Evolutionary conservation across 1,284 basidiomycete species (phyloP).

Genomic region (Hemileia vastatrix): DNA sequence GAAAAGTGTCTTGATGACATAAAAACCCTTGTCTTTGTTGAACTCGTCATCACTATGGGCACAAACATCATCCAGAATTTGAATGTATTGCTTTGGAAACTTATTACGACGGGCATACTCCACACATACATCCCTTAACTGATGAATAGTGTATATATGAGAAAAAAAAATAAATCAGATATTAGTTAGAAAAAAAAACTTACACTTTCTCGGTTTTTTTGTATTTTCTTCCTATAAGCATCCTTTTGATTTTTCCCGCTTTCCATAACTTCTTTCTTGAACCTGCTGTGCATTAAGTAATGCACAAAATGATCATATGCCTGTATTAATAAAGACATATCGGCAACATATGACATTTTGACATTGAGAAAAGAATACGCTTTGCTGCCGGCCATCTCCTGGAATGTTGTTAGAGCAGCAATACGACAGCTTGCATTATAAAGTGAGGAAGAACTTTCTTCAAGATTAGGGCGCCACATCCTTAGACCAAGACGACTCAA

Average conservation of each 20-base stretch:
- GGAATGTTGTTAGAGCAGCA: background rate
- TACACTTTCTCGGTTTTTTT: background rate
- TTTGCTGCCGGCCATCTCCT: background rate
- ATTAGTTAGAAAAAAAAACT: background rate
- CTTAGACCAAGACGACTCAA: background rate
- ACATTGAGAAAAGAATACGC: slow-evolving; percentile 3
- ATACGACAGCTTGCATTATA: slow-evolving; percentile 5
- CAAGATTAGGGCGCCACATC: background rate
- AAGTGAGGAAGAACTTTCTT: background rate
- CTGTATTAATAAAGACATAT: background rate
- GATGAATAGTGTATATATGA: background rate
- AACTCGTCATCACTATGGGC: background rate
- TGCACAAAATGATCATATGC: slow-evolving; percentile 1
- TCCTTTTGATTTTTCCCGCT: background rate
- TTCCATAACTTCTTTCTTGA: background rate
- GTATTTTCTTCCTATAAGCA: background rate
- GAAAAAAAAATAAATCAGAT: background rate
- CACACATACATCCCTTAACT: background rate
- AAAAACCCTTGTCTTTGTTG: background rate
- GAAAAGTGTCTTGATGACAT: background rate
- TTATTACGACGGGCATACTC: background rate
- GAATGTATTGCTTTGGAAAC: background rate
- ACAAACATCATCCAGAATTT: background rate
- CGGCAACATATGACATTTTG: background rate
- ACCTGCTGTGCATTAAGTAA: background rate